Base-by-base conservation (phyloP, 1,139 yeast species). In the Sugiyamaella neomexicana region DNA sequence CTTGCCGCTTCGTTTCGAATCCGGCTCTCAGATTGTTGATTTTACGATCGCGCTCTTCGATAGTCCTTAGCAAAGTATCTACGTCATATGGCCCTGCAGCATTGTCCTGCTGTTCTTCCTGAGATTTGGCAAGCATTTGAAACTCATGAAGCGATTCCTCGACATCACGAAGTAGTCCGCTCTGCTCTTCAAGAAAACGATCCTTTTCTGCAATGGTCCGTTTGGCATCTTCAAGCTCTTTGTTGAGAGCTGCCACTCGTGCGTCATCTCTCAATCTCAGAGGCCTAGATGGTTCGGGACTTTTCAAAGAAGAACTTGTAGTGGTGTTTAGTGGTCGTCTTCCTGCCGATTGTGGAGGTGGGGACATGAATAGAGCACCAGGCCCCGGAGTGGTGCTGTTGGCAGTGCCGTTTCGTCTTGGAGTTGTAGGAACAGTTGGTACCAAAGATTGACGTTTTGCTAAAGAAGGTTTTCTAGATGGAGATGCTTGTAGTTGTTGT, bases 121-220 rank as follows among this genome's bases (percentile, higher is more conserved):
- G 55, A 9, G 54, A 44, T 25, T 54, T 52, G 3, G 63, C 62
- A 27, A 68, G 58, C 34, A 52, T 50, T 46, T 68, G 67, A 32
- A 69, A 66, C 49, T 70, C 73, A 27, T 62, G 63, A 10, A 70
- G 58, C 13, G 69, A 61, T 20, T 59, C 58, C 55, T 68, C 72
- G 53, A 68, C 54, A 27, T 68, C 71, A 25, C 57, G 59, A 17
- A 69, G 60, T 23, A 67, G 55, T 29, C 58, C 56, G n/a, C 59
- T 58, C 55, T 68, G 72, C 36, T 62, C 66, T 43, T 58, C 59
- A 20, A 68, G 54, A 45, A 63, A 65, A n/a, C 52, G 44, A 23
- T 67, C 69, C 37, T 64, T 58, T 23, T 61, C 66, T 7, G 58
- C 53, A 12, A 61, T 52, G 15, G 56, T 55, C 10, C 23, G 42